Base-by-base conservation (phyloP, 371 early-diverging fungal genomes). In the Mortierella sp. region DNA sequence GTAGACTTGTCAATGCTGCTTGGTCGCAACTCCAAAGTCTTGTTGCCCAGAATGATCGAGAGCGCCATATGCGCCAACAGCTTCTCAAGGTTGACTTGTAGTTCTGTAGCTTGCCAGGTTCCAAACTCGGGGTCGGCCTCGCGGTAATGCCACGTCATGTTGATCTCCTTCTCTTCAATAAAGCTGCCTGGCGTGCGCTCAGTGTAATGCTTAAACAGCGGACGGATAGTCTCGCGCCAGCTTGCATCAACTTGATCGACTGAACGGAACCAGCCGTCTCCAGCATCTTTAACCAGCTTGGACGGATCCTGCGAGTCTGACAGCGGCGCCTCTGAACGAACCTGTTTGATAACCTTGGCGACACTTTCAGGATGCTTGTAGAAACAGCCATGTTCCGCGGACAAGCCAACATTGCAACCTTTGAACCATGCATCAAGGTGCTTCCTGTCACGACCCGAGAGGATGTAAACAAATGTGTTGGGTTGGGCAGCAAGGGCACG, bases 341-440 rank as follows among this genome's bases (percentile, higher is more conserved):
- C 59, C 39, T 69, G 61, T 47, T 76, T 69, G 52, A 76, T 76
- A 0, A 64, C 64, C 39, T 72, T 64, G n/a, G 69, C 64, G 9
- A 82, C 72, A 8, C 70, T 69, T n/a, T 74, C 74, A 4, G 98
- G 95, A 53, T 96, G 94, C 52, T 90, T 87, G 82, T 90, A 91
- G 82, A 96, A 97, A 69, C 95, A 94, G 9, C 99, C 99, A 72
- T 97, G 97, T 78, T 98, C 98, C 6, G 96, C 95, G 5, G 91
- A 90, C 21, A 98, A 83, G 0, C 98, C 99, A 8, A 97, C 86
- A 39, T 88, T 92, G 5, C 92, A 87, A 16, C 87, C 88, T 26
- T 85, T 88, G 73, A 98, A 97, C 98, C 98, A 97, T 12, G 81
- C 61, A 64, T 93, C 95, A 71, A 98, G 84, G 64, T 95, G 93